These are phyloP conservation scores for Mikania micrantha DNA, from an alignment of 129 eudicot species.

Conservation along the genomic window DNA sequence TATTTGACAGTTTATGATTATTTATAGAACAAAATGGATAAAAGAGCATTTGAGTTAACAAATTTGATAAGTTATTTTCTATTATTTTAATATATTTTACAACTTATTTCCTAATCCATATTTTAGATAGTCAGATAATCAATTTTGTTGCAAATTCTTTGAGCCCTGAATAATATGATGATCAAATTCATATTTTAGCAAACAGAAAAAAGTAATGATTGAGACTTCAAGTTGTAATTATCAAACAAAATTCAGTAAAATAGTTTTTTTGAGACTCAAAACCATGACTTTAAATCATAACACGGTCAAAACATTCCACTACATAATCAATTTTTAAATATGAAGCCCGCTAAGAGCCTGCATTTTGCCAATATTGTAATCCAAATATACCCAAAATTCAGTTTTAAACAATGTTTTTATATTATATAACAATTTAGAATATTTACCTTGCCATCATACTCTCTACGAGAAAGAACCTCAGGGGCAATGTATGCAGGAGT, in stretches of 20 bases:
- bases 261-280: neutral
- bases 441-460: constrained; percentile 92
- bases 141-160: neutral
- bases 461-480: constrained; percentile 87
- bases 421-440: neutral
- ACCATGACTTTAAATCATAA: neutral
- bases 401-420: neutral
- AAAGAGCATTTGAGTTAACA: neutral
- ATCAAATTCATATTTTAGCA: neutral
- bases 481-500: constrained; percentile 98
- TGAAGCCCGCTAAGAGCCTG: neutral
- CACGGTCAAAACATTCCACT: neutral
- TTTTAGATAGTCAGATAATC: neutral
- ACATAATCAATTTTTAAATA: neutral
- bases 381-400: neutral
- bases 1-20: neutral
- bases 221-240: neutral
- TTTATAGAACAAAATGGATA: neutral
- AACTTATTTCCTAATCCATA: neutral
- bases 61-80: neutral
- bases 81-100: neutral
- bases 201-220: neutral
- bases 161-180: neutral
- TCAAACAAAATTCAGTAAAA: neutral
- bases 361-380: neutral